A percentile compares a stretch with the other conserved stretches of the same genome.
Conservation (phyloP, 495 filamentous ascomycete genomes). For the Daldinia decipiens region DNA sequence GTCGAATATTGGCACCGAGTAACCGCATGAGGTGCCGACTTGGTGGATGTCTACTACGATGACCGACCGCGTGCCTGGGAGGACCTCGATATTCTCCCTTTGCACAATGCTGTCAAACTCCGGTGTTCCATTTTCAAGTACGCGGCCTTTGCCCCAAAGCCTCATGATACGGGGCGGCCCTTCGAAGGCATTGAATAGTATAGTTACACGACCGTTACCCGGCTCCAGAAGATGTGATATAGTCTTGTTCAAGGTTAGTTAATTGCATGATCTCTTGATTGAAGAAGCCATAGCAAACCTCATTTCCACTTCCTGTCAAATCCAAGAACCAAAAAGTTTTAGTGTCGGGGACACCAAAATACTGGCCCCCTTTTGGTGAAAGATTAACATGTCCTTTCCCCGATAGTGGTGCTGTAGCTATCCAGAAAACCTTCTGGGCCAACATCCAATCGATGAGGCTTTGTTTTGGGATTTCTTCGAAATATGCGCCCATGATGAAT, state of each 20-base stretch:
- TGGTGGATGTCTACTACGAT: slow-evolving; percentile 74
- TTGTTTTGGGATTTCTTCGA: slow-evolving; percentile 64
- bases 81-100: slow-evolving; percentile 53
- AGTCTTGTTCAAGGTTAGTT: slow-evolving; percentile 57
- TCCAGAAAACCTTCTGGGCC: slow-evolving; percentile 73
- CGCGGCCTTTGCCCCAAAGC: slow-evolving; percentile 73
- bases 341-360: slow-evolving; percentile 67
- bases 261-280: not conserved
- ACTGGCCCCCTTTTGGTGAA: slow-evolving; percentile 73
- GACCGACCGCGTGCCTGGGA: slow-evolving; percentile 68
- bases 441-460: slow-evolving; percentile 67
- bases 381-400: slow-evolving; percentile 68
- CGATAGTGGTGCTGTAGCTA: slow-evolving; percentile 70
- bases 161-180: slow-evolving; percentile 71
- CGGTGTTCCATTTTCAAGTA: slow-evolving; percentile 66
- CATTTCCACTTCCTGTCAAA: slow-evolving; percentile 73
- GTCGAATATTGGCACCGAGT: slow-evolving; percentile 62
- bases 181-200: slow-evolving; percentile 77
- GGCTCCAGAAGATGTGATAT: slow-evolving; percentile 75
- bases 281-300: not conserved
- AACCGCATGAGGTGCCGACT: slow-evolving; percentile 65
- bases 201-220: slow-evolving; percentile 72
- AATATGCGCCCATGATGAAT: slow-evolving; percentile 70
- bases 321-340: slow-evolving; percentile 76
- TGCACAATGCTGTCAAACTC: slow-evolving; percentile 61